Evolutionary conservation across 306 rosid species (phyloP), one percentile per base, ranked within the genome.

Genomic region (Heteromeles arbutifolia): DNA sequence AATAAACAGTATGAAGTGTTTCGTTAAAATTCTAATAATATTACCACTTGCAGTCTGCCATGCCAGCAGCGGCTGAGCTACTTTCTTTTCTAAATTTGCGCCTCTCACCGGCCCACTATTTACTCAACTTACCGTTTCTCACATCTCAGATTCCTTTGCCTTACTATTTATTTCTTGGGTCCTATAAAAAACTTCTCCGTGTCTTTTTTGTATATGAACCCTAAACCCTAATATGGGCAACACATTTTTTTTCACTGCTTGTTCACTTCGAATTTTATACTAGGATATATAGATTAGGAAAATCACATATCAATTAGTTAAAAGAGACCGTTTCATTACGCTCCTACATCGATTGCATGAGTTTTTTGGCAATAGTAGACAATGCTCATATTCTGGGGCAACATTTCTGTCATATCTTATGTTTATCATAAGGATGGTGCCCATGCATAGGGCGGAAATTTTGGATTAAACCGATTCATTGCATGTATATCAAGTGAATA

Each of bases 1-100:
- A 31, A 31, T 31, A 4, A 31, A 31, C 0, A 4, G 0, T 4
- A 31, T 0, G 0, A 4, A 3, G 4, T 4, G 0, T 31, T 31
- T 31, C 5, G 5, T 31, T 31, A 4, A 4, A 31, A 31, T 0
- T 31, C 1, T 13, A 1, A 12, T 44, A 13, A 3, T 44, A 44
- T 13, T 13, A 13, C 21, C 54, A 5, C 54, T 50, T 19, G 1
- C 53, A 48, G 18, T 48, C 53, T 45, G 21, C 21, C 54, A 15
- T 48, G 54, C 54, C 54, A 15, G 54, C 54, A 1, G 21, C 54
- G 5, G 54, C 54, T 48, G 54, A 48, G 54, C 54, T 15, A 21
- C 54, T 24, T 17, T 50, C 54, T 26, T 6, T 14, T 15, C n/a
- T 26, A 8, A 45, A 15, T 64, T 1, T 29, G 10, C 17, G 11